phyloP scores from a whole-genome alignment of 495 filamentous ascomycete species.

The Aspergillus nidulans region DNA sequence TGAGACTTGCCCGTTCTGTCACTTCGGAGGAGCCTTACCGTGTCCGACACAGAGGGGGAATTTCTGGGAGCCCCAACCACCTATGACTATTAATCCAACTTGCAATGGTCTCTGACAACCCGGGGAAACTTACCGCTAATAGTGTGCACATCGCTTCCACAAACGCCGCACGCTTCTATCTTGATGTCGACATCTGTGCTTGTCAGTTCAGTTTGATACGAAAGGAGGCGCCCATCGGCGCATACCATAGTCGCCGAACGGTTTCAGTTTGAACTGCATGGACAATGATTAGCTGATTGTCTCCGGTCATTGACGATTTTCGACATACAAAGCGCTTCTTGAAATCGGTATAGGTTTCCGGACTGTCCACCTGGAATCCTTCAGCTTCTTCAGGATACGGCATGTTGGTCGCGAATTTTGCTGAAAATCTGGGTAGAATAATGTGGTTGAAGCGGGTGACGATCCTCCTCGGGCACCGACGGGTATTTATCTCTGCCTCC shows the following conservation, averaged over 20 bases:
- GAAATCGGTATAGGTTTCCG: conserved; percentile 57
- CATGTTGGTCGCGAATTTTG: conserved; percentile 42
- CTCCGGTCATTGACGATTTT: background rate
- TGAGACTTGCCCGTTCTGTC: background rate
- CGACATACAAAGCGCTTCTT: conserved; percentile 57
- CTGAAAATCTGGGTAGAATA: background rate
- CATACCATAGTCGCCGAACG: conserved; percentile 60
- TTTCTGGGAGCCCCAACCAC: conserved; percentile 68
- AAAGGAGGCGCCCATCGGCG: background rate
- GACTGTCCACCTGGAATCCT: conserved; percentile 65
- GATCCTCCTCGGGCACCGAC: background rate
- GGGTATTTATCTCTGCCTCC: background rate
- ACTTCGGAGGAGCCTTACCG: conserved; percentile 21
- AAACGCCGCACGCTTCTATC: conserved; percentile 72
- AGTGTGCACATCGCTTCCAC: conserved; percentile 75
- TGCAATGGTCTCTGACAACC: background rate
- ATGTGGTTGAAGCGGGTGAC: background rate
- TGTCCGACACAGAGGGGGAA: conserved; percentile 72
- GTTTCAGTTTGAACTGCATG: conserved; percentile 68
- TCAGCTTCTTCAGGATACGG: conserved; percentile 72
- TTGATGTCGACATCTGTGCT: conserved; percentile 63
- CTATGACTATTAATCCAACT: conserved; percentile 17
- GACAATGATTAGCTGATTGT: background rate
- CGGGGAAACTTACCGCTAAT: conserved; percentile 46
- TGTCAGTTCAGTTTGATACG: background rate